Base-by-base conservation (phyloP, 495 filamentous ascomycete genomes). In the Penicillium robsamsonii region DNA sequence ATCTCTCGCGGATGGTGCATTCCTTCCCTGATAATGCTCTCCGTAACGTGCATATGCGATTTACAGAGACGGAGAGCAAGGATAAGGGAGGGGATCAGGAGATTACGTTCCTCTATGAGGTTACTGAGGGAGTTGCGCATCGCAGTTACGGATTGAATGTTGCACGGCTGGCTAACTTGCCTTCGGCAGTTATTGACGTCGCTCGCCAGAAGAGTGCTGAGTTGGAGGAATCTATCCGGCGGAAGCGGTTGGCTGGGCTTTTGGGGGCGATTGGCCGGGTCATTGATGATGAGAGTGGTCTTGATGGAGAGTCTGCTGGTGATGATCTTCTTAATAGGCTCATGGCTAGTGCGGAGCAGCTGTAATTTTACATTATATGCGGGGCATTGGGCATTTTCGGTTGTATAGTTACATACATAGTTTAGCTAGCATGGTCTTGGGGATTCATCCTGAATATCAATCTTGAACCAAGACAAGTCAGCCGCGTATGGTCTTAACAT, bases 121-220 rank as follows among this genome's bases (percentile, higher is more conserved):
- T 96, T 2, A 85, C 81, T 4, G 90, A 93, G 56, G 95, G 95
- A 0, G 87, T 95, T 3, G 93, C 95, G 11, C 92, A 96, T 77
- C 81, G 94, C 12, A 91, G 86, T 33, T 99, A 99, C 65, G 94
- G 94, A 3, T 71, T 99, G 15, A 97, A 97, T 68, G 94, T 97
- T 24, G 94, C 94, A 6, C 77, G 89, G 29, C 68, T 99, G 49
- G 95, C 95, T 30, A 87, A 89, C 49, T 79, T 98, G 29, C 92
- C 95, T 5, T 73, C 79, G 13, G 70, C 79, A 15, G 84, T 96
- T 31, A 66, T 97, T 20, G 87, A 93, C 20, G 77, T 90, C 30
- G 94, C 95, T 10, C 84, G 81, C 20, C 68, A 79, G 50, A 96
- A 95, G 75, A 94, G 89, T 63, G 76, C 76, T 29, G 85, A 93